A percentile compares a stretch with the other conserved stretches of the same genome.
These are phyloP conservation scores for Alnus glutinosa DNA, from an alignment of 306 rosid species.

Conservation along the genomic window DNA sequence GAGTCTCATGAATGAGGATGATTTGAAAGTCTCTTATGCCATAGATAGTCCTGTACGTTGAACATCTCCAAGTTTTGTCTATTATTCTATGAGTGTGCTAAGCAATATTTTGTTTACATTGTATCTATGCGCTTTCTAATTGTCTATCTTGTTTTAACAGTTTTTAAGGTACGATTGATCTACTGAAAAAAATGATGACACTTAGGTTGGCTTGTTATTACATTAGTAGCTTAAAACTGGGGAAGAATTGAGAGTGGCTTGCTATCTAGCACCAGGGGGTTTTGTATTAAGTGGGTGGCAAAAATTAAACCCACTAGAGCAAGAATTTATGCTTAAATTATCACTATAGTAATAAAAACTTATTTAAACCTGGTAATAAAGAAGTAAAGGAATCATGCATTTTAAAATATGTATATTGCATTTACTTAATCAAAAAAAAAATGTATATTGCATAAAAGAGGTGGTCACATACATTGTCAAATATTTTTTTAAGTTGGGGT, in stretches of 20 bases:
- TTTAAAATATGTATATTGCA: background rate
- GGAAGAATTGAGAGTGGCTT: background rate
- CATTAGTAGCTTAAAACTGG: background rate
- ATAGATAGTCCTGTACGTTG: conserved; percentile 66
- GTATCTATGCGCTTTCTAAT: background rate
- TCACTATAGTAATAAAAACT: background rate
- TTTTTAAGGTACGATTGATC: background rate
- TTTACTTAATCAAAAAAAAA: background rate
- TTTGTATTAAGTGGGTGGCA: background rate
- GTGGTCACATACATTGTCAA: background rate
- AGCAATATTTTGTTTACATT: background rate
- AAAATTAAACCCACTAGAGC: background rate
- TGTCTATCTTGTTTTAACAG: background rate
- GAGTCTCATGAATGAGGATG: conserved; percentile 79
- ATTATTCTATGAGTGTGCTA: conserved; percentile 10
- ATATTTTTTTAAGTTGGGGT: background rate
- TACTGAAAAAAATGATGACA: background rate
- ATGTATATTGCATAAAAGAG: background rate
- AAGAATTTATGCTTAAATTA: background rate
- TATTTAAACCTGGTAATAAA: background rate
- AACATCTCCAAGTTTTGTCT: conserved; percentile 18
- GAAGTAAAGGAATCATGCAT: background rate
- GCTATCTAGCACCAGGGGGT: background rate
- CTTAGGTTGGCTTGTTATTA: background rate
- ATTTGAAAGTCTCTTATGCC: conserved; percentile 64